A percentile compares a stretch with the other conserved stretches of the same genome.
Conservation (phyloP, 495 filamentous ascomycete species). For the Cetradonia linearis region DNA sequence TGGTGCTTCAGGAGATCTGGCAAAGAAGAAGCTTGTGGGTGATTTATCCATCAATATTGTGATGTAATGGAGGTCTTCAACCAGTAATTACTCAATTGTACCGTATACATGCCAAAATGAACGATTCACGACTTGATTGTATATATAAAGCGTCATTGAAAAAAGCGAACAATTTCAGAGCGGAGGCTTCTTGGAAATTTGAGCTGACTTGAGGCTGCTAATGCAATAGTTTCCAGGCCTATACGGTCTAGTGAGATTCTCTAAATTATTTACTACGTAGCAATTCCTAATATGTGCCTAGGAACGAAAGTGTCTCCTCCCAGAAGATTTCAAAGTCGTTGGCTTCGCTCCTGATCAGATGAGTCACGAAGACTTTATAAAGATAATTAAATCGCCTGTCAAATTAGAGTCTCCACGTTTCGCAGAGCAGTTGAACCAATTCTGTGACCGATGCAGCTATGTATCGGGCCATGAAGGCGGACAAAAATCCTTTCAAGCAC, state of each 20-base stretch:
- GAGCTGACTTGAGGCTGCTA: background rate
- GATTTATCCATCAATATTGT: no score
- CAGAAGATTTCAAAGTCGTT: conserved; percentile 19
- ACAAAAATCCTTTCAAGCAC: conserved; percentile 20
- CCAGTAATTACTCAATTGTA: no score
- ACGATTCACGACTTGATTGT: no score
- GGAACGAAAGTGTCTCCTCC: conserved; percentile 20
- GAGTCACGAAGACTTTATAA: conserved; percentile 19
- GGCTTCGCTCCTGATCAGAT: conserved; percentile 23
- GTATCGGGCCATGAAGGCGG: conserved; percentile 23
- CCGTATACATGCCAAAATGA: no score
- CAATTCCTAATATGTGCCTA: conserved; percentile 4
- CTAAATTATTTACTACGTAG: background rate
- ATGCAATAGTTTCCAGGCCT: conserved; percentile 21
- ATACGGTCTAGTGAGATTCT: conserved; percentile 21
- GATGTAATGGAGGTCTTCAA: no score
- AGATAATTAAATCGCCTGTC: conserved; percentile 16
- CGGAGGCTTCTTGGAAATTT: background rate
- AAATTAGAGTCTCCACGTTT: conserved; percentile 17
- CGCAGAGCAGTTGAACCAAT: conserved; percentile 20
- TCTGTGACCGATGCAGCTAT: conserved; percentile 22
- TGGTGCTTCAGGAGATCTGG: conserved; percentile 25
- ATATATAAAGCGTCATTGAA: no score
- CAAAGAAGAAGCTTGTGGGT: conserved; percentile 24
- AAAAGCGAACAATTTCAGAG: no score